phyloP scores from a whole-genome alignment of 2,329 filamentous ascomycete species.

The Verruconis gallopava region DNA sequence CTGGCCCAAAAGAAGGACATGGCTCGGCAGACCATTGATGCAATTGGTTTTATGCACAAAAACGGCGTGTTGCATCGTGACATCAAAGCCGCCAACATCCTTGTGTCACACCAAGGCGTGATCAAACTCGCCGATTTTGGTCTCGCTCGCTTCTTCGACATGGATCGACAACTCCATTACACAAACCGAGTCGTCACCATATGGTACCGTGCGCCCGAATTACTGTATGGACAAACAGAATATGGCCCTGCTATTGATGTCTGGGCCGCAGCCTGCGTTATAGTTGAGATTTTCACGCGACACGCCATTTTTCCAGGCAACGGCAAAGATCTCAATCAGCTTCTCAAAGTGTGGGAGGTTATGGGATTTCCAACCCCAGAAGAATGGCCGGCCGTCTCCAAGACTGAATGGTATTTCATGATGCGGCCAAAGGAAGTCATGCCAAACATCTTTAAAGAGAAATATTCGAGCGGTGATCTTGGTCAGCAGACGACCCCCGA shows the following conservation, averaged over 20 bases:
- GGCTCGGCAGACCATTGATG: conserved; percentile 84
- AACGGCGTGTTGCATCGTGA: conserved; percentile 92
- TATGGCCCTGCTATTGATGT: conserved; percentile 87
- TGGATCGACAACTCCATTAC: conserved; percentile 51
- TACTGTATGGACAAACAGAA: conserved; percentile 80
- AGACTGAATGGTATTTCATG: conserved; percentile 77
- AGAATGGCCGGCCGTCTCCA: conserved; percentile 81
- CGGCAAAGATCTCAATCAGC: conserved; percentile 86
- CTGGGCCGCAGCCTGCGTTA: conserved; percentile 94
- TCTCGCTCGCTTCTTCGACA: conserved; percentile 89
- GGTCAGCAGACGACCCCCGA: conserved; percentile 33
- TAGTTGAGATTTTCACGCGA: conserved; percentile 90
- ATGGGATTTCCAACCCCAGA: conserved; percentile 74
- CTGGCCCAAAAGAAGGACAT: conserved; percentile 83
- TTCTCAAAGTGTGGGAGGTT: conserved; percentile 91
- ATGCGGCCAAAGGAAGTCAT: conserved; percentile 51
- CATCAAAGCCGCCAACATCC: conserved; percentile 95
- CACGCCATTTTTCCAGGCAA: conserved; percentile 92
- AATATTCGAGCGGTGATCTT: conserved; percentile 49
- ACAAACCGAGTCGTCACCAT: conserved; percentile 98
- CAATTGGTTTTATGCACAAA: conserved; percentile 83
- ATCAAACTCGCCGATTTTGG: conserved; percentile 95
- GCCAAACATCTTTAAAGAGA: conserved; percentile 65
- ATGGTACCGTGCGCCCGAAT: conserved; percentile 87
- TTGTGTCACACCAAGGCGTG: conserved; percentile 79